phyloP scores from a whole-genome alignment of 441 rosid genomes.

The Francoa sonchifolia region DNA sequence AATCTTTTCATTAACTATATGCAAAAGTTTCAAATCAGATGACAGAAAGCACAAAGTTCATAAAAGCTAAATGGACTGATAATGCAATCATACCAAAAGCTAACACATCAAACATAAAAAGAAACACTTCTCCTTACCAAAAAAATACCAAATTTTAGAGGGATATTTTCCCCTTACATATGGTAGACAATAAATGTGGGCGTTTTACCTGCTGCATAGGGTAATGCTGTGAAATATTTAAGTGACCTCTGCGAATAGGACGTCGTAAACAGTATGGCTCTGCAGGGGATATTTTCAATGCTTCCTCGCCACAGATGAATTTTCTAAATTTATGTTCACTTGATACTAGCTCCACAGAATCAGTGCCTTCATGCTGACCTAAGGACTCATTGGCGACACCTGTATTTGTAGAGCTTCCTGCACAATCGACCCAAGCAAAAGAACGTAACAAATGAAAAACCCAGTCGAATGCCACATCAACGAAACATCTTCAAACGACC shows the following conservation, averaged over 20 bases:
- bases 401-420: conserved; percentile 43
- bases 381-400: conserved; percentile 20
- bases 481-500: neutral
- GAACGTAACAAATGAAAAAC: neutral
- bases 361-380: conserved; percentile 25
- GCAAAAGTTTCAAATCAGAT: neutral
- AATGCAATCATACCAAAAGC: neutral
- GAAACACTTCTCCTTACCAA: too few relatives aligned
- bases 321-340: conserved; percentile 33
- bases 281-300: conserved; percentile 50
- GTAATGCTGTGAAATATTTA: conserved; percentile 69
- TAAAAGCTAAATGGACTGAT: neutral
- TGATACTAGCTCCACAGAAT: conserved; percentile 26
- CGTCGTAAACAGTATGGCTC: conserved; percentile 69
- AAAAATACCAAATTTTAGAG: too few relatives aligned
- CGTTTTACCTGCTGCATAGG: conserved; percentile 68
- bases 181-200: conserved; percentile 3
- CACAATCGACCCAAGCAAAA: conserved; percentile 12
- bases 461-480: neutral
- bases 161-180: too few relatives aligned
- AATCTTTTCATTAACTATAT: neutral
- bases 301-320: conserved; percentile 81
- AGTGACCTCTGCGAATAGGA: conserved; percentile 90
- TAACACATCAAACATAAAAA: neutral
- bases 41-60: neutral